Evolutionary conservation across 169 alveolate species (phyloP).

Genomic region (Cryptosporidium sp.): DNA sequence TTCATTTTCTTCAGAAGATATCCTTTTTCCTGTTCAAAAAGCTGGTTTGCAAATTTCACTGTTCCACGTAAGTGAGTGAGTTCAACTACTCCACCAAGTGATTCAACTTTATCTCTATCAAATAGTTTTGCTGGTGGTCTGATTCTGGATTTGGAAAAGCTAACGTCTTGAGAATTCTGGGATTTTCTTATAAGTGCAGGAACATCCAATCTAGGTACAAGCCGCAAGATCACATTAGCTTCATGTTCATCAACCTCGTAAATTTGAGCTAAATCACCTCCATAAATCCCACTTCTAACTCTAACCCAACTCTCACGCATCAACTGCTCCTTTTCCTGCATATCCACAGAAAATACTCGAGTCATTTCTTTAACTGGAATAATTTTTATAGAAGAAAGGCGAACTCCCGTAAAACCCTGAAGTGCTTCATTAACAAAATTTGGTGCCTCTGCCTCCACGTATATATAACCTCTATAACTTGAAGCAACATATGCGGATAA

Average conservation of each 20-base stretch:
- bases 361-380: conserved; percentile 88
- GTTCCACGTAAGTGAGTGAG: conserved; percentile 88
- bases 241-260: conserved; percentile 86
- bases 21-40: conserved; percentile 85
- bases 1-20: conserved; percentile 84
- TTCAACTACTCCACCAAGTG: conserved; percentile 87
- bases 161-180: conserved; percentile 6
- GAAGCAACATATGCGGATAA: conserved; percentile 87
- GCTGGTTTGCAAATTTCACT: conserved; percentile 84
- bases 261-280: conserved; percentile 87
- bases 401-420: conserved; percentile 83
- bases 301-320: conserved; percentile 86
- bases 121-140: conserved; percentile 83
- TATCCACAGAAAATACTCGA: conserved; percentile 85
- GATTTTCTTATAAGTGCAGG: conserved; percentile 64
- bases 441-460: conserved; percentile 88
- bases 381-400: conserved; percentile 82
- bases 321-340: conserved; percentile 82
- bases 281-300: conserved; percentile 84
- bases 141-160: conserved; percentile 36
- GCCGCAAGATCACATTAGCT: conserved; percentile 82
- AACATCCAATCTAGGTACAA: conserved; percentile 84
- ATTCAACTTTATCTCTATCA: conserved; percentile 86
- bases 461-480: conserved; percentile 83
- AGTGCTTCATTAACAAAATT: conserved; percentile 83